phyloP scores from a whole-genome alignment of 2,329 filamentous ascomycete species.

The Paraphoma sp. region DNA sequence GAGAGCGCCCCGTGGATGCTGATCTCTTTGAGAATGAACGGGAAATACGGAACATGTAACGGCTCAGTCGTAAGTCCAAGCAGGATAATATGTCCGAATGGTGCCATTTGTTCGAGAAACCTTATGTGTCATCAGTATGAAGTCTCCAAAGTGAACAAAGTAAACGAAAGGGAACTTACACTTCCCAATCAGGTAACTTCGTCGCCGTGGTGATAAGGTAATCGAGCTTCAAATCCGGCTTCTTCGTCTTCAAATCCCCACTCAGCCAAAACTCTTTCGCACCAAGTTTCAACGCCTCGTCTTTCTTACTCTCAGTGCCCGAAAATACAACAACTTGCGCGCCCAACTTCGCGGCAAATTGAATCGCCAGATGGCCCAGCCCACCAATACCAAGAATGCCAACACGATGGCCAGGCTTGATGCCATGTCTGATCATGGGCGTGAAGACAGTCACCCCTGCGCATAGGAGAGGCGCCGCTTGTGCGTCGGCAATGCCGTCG shows the following conservation, averaged over 20 bases:
- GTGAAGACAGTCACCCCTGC: conserved; percentile 58
- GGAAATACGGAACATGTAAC: neutral
- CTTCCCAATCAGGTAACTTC: neutral
- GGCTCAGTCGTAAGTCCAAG: neutral
- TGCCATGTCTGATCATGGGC: conserved; percentile 52
- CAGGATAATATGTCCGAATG: neutral
- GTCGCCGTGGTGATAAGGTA: neutral
- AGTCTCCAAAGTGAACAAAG: neutral
- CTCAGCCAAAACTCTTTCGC: conserved; percentile 59
- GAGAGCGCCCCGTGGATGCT: neutral
- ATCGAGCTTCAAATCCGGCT: neutral
- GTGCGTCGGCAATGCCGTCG: conserved; percentile 49
- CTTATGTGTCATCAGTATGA: neutral
- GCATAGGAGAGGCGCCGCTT: conserved; percentile 56
- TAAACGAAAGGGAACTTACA: neutral
- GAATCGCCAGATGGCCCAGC: conserved; percentile 76
- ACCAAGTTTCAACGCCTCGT: conserved; percentile 68
- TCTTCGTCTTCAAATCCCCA: neutral
- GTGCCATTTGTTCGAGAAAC: neutral
- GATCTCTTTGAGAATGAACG: neutral
- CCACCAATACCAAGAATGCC: conserved; percentile 70
- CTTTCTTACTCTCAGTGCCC: conserved; percentile 68
- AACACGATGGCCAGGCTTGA: conserved; percentile 58
- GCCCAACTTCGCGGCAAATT: conserved; percentile 77
- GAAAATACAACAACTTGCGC: conserved; percentile 73